These are phyloP conservation scores for Saccharum hybrid DNA, from an alignment of 202 grass and related monocot genomes.

Conservation along the genomic window DNA sequence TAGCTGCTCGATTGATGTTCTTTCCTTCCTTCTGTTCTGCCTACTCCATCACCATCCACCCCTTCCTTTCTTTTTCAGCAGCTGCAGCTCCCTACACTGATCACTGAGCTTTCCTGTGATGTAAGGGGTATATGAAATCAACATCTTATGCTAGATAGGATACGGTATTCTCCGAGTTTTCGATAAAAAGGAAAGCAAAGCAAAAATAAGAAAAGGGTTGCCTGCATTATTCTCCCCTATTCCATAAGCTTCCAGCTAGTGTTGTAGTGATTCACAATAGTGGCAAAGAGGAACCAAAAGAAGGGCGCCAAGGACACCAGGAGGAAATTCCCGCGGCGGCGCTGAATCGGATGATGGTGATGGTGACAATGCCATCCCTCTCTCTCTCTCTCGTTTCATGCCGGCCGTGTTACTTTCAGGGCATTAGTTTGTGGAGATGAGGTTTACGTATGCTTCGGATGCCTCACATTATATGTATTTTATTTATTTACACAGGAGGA, in stretches of 20 bases:
- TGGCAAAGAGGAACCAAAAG: slow-evolving; percentile 38
- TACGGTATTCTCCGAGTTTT: slow-evolving; percentile 16
- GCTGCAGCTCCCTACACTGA: not conserved
- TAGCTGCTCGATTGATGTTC: slow-evolving; percentile 39
- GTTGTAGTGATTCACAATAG: slow-evolving; percentile 33
- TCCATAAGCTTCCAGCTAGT: slow-evolving; percentile 40
- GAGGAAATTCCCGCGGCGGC: slow-evolving; percentile 32
- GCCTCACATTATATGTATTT: no score
- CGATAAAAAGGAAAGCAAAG: slow-evolving; percentile 14
- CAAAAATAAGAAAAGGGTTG: not conserved
- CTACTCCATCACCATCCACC: not conserved
- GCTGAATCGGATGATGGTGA: slow-evolving; percentile 38
- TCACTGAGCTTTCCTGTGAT: slow-evolving; percentile 9
- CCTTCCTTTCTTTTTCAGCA: not conserved
- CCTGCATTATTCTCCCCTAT: slow-evolving; percentile 47
- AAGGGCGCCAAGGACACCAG: slow-evolving; percentile 36
- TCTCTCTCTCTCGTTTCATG: slow-evolving; percentile 1
- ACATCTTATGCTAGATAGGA: slow-evolving; percentile 20
- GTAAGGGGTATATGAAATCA: slow-evolving; percentile 1
- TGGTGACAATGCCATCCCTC: slow-evolving; percentile 27
- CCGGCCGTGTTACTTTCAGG: not conserved
- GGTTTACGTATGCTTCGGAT: slow-evolving; percentile 10
- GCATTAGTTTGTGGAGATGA: slow-evolving; percentile 4
- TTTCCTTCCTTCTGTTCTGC: not conserved
- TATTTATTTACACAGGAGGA: not conserved